A percentile compares a stretch with the other conserved stretches of the same genome.
These are phyloP conservation scores for Pholiota conissans DNA, from an alignment of 768 basidiomycete genomes.

Conservation along the genomic window DNA sequence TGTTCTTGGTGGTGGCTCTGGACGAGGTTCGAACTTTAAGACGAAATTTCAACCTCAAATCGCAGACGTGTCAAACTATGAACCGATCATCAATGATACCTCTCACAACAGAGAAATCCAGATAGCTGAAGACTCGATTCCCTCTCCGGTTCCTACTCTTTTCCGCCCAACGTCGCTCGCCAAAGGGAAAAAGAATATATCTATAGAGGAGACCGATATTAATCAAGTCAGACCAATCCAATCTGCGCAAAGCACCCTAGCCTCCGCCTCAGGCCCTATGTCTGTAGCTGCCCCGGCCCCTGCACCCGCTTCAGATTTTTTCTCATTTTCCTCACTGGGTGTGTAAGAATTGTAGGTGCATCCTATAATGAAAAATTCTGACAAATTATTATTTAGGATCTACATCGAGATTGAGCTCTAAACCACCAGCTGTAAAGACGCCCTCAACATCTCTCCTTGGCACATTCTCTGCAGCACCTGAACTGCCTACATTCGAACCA, in stretches of 20 bases:
- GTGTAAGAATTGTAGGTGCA: conserved; percentile 17
- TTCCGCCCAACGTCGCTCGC: conserved; percentile 61
- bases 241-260: background rate
- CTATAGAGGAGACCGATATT: conserved; percentile 41
- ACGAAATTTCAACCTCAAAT: conserved; percentile 18
- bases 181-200: conserved; percentile 61
- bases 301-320: conserved; percentile 58
- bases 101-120: conserved; percentile 12
- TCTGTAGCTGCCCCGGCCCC: conserved; percentile 8
- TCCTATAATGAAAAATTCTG: background rate
- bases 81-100: conserved; percentile 26
- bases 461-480: conserved; percentile 65
- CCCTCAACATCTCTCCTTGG: conserved; percentile 26
- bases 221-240: conserved; percentile 12
- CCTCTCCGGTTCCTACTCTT: conserved; percentile 30
- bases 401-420: background rate
- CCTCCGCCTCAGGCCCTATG: background rate
- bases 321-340: conserved; percentile 52
- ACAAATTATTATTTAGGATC: background rate
- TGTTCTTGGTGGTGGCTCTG: conserved; percentile 64
- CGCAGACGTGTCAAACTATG: background rate
- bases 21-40: conserved; percentile 64
- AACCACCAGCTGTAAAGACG: background rate
- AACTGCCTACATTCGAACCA: conserved; percentile 62
- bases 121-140: conserved; percentile 1